Evolutionary conservation across 2,329 filamentous ascomycete species (phyloP).

Genomic region (Penicillium sp.): DNA sequence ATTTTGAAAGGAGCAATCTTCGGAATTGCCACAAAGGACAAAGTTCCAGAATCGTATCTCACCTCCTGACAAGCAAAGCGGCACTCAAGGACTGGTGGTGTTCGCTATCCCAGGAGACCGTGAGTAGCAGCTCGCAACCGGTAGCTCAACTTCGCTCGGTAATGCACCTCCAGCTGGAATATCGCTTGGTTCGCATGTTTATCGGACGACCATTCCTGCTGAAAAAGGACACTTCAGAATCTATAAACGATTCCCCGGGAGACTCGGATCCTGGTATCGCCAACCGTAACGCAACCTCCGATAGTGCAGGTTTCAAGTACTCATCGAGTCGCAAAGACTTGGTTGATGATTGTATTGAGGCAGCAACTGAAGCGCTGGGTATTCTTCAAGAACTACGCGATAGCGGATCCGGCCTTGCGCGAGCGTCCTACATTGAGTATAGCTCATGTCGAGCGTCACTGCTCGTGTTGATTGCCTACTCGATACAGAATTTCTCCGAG

Average conservation of each 20-base stretch:
- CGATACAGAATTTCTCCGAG: slow-evolving; percentile 33
- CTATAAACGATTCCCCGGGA: slow-evolving; percentile 9
- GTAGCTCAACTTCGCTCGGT: slow-evolving; percentile 17
- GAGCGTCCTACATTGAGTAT: slow-evolving; percentile 43
- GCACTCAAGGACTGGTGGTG: slow-evolving; percentile 2
- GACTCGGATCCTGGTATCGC: not conserved
- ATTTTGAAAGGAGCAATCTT: not conserved
- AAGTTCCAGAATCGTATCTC: not conserved
- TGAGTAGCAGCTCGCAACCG: not conserved
- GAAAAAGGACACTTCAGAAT: slow-evolving; percentile 4
- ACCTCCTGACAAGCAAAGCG: slow-evolving; percentile 1
- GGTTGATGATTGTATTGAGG: slow-evolving; percentile 6
- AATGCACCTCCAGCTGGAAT: slow-evolving; percentile 45
- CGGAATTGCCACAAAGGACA: not conserved
- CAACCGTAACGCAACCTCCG: not conserved
- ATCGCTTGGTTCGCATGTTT: slow-evolving; percentile 55
- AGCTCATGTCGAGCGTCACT: slow-evolving; percentile 42
- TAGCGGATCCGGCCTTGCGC: slow-evolving; percentile 32
- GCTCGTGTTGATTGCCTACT: slow-evolving; percentile 41
- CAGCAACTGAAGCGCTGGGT: not conserved
- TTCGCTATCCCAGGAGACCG: not conserved
- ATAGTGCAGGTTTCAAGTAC: not conserved
- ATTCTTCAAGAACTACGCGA: slow-evolving; percentile 26
- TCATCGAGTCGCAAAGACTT: not conserved
- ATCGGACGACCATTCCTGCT: slow-evolving; percentile 55